Evolutionary conservation across 106 monocot species (phyloP), one percentile per base, ranked within the genome.

Genomic region (Cymbidium sinense): DNA sequence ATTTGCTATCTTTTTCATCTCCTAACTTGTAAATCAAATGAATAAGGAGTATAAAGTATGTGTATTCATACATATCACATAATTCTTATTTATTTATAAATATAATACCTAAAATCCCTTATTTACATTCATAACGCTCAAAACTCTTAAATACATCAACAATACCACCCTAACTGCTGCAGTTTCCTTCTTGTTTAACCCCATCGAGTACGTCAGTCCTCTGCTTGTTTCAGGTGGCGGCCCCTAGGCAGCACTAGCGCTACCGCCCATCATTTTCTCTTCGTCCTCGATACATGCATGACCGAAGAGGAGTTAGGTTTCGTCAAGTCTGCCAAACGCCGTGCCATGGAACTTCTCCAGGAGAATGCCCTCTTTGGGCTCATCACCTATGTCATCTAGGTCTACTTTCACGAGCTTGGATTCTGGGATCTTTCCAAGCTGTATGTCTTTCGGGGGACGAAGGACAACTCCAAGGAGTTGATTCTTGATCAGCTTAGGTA

Each of bases 291-390:
- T 75, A 92, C 90, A 21, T 95, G 99, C 75, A 28, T 99, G 20
- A 88, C 95, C 77, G 99, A 99, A 74, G 99, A 99, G 83, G 99
- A 99, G 79, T 86, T 99, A 5, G 90, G 79, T 50, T 99, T 83
- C 43, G 83, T 95, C 39, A 90, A 91, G 80, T 92, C 92, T 2
- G 88, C 90, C 18, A 87, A 95, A 92, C 83, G 89, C 47, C 83
- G 91, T 29, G 94, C 99, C 23, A 50, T 99, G 62, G 90, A 89
- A 15, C 78, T 99, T 12, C 78, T 99, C 41, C 99, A 95, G 2
- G 99, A 93, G 19, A 87, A 93, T 76, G 95, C 99, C 2, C 86
- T 95, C 12, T 95, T 99, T 11, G 99, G 99, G 33, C 77, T 99
- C 44, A 72, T 99, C 25, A 89, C 99, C 2, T 99, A 86, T 61